Evolutionary conservation across 2,329 filamentous ascomycete genomes (phyloP).

Genomic region (Pyrenophora tritici-repentis): DNA sequence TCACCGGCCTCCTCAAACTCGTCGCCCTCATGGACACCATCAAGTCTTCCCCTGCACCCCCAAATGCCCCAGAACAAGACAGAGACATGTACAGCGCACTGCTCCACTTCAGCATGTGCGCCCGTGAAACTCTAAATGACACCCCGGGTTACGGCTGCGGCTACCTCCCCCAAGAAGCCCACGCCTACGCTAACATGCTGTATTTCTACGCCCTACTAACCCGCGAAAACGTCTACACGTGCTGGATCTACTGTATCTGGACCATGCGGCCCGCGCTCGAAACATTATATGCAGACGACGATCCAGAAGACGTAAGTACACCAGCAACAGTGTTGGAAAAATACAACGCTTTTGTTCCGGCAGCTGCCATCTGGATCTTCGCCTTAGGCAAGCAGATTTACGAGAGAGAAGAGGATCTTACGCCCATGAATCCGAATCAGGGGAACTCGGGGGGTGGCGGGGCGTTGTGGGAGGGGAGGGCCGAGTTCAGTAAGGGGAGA

Average conservation of each 20-base stretch:
- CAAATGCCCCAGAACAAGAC: background rate
- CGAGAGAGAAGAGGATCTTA: conserved; percentile 2
- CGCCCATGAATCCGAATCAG: background rate
- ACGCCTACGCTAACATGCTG: conserved; percentile 5
- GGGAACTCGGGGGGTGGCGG: background rate
- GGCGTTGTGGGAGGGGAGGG: background rate
- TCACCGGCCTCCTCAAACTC: background rate
- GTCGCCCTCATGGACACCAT: conserved; percentile 1
- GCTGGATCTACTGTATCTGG: conserved; percentile 6
- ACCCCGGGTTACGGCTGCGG: background rate
- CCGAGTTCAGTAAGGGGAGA: conserved; percentile 2
- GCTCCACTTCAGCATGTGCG: background rate
- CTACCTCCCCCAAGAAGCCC: conserved; percentile 1
- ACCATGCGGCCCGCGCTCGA: conserved; percentile 1
- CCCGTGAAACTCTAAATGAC: conserved; percentile 1
- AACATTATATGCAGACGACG: background rate
- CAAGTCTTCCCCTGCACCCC: background rate
- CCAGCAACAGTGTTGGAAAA: background rate
- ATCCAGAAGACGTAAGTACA: background rate
- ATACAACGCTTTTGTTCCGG: background rate
- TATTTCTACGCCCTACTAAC: conserved; percentile 6
- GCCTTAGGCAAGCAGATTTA: background rate
- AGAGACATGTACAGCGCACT: background rate
- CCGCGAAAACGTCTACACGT: background rate
- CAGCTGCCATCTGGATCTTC: conserved; percentile 3